Conservation (phyloP, 768 basidiomycete species). For the Pleurotus ostreatus region DNA sequence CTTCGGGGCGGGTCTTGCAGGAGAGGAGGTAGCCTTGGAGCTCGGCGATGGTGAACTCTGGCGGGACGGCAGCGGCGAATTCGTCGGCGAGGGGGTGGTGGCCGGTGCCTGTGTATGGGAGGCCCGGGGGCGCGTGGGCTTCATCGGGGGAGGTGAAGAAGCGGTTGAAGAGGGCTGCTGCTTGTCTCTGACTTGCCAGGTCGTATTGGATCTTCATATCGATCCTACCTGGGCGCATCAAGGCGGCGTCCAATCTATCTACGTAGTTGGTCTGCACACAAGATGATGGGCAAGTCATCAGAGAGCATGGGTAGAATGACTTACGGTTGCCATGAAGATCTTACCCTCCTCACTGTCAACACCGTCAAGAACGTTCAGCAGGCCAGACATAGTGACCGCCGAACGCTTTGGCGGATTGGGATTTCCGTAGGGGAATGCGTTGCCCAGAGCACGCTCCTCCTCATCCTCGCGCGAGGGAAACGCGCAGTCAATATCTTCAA, state of each 20-base stretch:
- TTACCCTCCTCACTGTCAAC: conserved; percentile 60
- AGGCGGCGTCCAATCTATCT: conserved; percentile 51
- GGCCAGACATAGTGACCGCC: conserved; percentile 47
- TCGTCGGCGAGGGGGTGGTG: conserved; percentile 15
- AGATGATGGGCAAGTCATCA: not conserved
- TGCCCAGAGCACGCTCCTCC: conserved; percentile 18
- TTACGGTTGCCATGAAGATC: conserved; percentile 55
- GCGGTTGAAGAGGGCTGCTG: conserved; percentile 41
- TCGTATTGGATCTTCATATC: conserved; percentile 51
- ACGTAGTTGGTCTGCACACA: conserved; percentile 45
- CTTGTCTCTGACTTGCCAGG: conserved; percentile 42
- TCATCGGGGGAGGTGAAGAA: conserved; percentile 31
- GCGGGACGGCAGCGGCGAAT: conserved; percentile 30
- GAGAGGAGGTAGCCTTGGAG: conserved; percentile 40
- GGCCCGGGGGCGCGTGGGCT: not conserved
- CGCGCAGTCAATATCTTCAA: conserved; percentile 62
- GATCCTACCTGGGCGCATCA: conserved; percentile 56
- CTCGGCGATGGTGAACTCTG: conserved; percentile 37
- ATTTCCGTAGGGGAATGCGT: not conserved
- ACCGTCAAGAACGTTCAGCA: conserved; percentile 58
- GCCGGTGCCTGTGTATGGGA: not conserved
- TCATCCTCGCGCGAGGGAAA: conserved; percentile 45
- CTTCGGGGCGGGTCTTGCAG: conserved; percentile 17
- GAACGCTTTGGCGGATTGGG: conserved; percentile 13
- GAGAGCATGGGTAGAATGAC: conserved; percentile 8